These are phyloP conservation scores for Trichoderma virens DNA, from an alignment of 495 filamentous ascomycete species.

Conservation along the genomic window DNA sequence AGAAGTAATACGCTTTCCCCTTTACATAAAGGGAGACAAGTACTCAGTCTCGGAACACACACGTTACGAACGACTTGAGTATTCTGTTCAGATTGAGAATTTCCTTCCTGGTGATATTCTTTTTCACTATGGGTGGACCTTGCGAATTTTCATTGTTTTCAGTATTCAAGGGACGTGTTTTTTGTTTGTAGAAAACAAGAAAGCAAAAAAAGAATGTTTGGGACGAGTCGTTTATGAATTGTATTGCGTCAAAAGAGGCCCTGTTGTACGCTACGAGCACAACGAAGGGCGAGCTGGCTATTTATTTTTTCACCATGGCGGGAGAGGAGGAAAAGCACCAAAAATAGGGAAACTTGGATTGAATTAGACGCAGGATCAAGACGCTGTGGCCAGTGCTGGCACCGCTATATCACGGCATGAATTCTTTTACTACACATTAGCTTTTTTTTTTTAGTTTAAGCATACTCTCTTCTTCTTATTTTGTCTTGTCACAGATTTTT, in stretches of 20 bases:
- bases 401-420: not conserved
- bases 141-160: not conserved
- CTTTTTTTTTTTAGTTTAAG: not conserved
- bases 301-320: not conserved
- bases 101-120: not conserved
- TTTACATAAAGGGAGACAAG: not conserved
- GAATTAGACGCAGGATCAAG: not conserved
- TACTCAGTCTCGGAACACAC: not conserved
- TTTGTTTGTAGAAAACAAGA: not conserved
- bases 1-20: not conserved
- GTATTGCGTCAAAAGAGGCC: not conserved
- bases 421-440: not conserved
- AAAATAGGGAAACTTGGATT: not conserved
- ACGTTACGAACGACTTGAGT: not conserved
- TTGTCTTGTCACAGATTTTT: not conserved
- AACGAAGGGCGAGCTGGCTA: not conserved
- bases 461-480: not conserved
- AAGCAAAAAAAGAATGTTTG: not conserved
- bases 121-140: not conserved
- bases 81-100: not conserved
- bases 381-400: not conserved
- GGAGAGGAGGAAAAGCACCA: not conserved
- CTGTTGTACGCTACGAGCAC: not conserved
- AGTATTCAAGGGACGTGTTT: not conserved
- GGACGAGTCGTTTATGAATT: not conserved